Conservation (phyloP, 2,329 filamentous ascomycete genomes). For the Lanzia echinophila region DNA sequence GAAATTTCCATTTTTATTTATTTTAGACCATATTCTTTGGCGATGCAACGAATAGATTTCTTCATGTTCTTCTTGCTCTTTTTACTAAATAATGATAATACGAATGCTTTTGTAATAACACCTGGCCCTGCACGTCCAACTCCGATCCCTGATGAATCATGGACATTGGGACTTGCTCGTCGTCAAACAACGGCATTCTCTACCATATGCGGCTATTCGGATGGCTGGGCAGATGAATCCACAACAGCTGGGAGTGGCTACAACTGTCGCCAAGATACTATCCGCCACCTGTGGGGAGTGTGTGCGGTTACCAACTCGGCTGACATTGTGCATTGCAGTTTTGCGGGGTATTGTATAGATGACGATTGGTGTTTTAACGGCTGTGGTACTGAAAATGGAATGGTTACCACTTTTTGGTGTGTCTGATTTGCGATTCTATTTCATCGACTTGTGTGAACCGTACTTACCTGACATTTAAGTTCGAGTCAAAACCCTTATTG, state of each 20-base stretch:
- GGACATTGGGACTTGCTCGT: not conserved
- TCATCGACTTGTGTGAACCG: too few species aligned
- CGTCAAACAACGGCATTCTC: not conserved
- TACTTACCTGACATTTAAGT: too few species aligned
- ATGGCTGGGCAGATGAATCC: not conserved
- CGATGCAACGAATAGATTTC: too few species aligned
- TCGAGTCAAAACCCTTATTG: too few species aligned
- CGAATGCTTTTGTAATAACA: not conserved
- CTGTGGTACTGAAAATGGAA: not conserved
- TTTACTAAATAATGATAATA: not conserved
- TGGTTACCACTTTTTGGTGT: not conserved
- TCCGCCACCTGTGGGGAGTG: not conserved
- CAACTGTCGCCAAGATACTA: not conserved
- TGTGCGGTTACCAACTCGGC: not conserved
- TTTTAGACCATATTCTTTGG: too few species aligned
- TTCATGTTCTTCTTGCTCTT: too few species aligned
- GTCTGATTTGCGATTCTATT: not conserved
- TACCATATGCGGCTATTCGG: not conserved
- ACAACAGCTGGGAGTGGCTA: not conserved
- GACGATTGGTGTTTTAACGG: not conserved
- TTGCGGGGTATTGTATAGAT: not conserved
- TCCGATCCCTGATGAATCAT: not conserved
- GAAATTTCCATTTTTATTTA: too few species aligned
- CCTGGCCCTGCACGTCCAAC: not conserved
- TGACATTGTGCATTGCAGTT: not conserved